Conservation (phyloP, 257 asterid species). For the Scutellaria galericulata region DNA sequence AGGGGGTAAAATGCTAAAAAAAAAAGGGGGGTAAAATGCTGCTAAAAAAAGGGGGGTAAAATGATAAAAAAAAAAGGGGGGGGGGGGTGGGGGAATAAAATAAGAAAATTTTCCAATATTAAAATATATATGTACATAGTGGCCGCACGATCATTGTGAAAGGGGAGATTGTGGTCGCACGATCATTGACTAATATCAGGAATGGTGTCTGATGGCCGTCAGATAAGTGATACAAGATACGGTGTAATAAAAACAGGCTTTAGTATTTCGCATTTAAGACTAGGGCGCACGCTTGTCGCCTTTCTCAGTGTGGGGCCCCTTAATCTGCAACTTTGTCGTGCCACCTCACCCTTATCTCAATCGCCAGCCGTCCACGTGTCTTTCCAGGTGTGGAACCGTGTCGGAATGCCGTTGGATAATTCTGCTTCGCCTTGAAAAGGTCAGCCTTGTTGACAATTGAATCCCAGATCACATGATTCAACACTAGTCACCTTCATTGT, state of each 20-base stretch:
- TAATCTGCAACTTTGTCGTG: conserved; percentile 45
- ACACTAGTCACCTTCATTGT: no score
- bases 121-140: background rate
- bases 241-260: conserved; percentile 14
- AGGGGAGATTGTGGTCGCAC: background rate
- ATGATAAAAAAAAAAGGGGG: no score
- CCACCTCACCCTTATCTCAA: conserved; percentile 39
- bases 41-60: no score
- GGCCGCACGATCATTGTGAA: conserved; percentile 19
- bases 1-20: no score
- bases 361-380: conserved; percentile 17
- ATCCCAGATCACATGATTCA: no score
- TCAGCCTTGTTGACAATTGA: conserved; percentile 33
- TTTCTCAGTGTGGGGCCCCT: conserved; percentile 31
- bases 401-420: conserved; percentile 29
- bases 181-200: background rate
- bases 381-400: conserved; percentile 7
- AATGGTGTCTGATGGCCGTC: conserved; percentile 14
- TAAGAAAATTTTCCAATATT: no score
- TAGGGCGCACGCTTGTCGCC: conserved; percentile 43
- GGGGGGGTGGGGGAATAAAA: no score
- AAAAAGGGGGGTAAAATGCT: no score
- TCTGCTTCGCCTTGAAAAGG: background rate
- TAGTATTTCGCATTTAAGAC: conserved; percentile 36
- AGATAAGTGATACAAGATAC: conserved; percentile 16